These are phyloP conservation scores for Micromonas commoda DNA, from an alignment of 139 green algal species.

Conservation along the genomic window DNA sequence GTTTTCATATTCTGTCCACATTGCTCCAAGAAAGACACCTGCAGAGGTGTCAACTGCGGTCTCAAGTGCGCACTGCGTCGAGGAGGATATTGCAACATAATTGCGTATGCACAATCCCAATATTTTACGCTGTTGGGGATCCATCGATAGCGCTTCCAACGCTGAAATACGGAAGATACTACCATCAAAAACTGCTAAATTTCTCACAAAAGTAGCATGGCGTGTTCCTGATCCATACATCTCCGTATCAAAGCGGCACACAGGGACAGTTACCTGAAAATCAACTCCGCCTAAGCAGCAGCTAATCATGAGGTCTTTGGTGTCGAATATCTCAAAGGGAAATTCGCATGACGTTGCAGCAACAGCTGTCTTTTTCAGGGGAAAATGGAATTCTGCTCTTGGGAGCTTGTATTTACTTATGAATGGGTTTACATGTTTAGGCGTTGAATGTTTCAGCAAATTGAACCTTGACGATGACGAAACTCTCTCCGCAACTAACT, in stretches of 20 bases:
- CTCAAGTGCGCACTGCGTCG: too few relatives aligned
- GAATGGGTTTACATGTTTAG: too few relatives aligned
- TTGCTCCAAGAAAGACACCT: background rate
- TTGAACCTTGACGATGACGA: background rate
- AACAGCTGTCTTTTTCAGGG: too few relatives aligned
- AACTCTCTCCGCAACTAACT: background rate
- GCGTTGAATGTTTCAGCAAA: too few relatives aligned
- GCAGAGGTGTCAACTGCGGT: background rate
- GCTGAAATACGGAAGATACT: background rate
- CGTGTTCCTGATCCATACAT: background rate
- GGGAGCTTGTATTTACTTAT: too few relatives aligned
- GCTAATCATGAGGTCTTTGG: too few relatives aligned
- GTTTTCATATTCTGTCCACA: constrained; percentile 5
- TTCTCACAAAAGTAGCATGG: background rate
- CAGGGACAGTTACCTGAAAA: background rate
- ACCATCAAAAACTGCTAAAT: constrained; percentile 5
- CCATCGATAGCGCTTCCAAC: constrained; percentile 35
- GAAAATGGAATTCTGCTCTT: too few relatives aligned
- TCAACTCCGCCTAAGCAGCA: background rate
- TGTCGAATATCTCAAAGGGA: too few relatives aligned
- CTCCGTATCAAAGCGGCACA: background rate
- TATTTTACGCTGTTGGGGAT: constrained; percentile 34
- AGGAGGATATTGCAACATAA: background rate
- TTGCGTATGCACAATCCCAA: background rate
- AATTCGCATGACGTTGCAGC: too few relatives aligned